phyloP scores from a whole-genome alignment of 2,329 filamentous ascomycete genomes.

The Coleophoma cylindrospora region DNA sequence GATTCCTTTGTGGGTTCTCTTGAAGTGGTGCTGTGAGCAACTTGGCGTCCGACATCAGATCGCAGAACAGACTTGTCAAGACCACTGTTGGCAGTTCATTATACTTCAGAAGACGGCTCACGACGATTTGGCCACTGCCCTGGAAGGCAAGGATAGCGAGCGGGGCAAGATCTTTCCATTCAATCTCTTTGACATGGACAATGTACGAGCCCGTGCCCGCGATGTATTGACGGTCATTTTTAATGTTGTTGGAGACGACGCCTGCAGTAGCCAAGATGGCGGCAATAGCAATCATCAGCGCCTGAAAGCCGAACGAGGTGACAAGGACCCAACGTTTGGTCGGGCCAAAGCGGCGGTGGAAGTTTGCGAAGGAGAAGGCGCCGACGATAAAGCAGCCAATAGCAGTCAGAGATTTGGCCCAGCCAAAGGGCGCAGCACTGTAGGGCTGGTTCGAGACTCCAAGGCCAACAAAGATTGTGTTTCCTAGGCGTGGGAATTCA shows the following conservation, averaged over 20 bases:
- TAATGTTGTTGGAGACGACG: constrained; percentile 17
- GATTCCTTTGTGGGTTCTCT: constrained; percentile 43
- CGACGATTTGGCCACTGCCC: constrained; percentile 69
- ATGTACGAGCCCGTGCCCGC: too few relatives aligned
- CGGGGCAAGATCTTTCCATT: constrained; percentile 59
- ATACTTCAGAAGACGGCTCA: constrained; percentile 62
- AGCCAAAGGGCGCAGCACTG: constrained; percentile 45
- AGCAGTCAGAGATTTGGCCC: constrained; percentile 68
- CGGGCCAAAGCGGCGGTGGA: constrained; percentile 59
- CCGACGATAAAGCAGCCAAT: constrained; percentile 68
- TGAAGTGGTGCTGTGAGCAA: constrained; percentile 29
- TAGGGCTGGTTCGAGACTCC: constrained; percentile 40
- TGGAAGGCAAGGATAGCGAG: constrained; percentile 70
- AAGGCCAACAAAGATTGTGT: constrained; percentile 74
- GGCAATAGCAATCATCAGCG: constrained; percentile 46
- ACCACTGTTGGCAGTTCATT: constrained; percentile 70
- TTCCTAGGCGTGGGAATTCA: constrained; percentile 38
- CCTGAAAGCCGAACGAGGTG: constrained; percentile 50
- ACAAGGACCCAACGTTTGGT: constrained; percentile 61
- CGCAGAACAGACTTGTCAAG: constrained; percentile 74
- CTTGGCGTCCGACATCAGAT: constrained; percentile 64
- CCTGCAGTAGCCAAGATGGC: constrained; percentile 43
- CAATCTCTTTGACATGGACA: constrained; percentile 31
- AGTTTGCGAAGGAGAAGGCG: constrained; percentile 64
- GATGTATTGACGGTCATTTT: too few relatives aligned